Evolutionary conservation across 2,329 filamentous ascomycete species (phyloP), one percentile per base, ranked within the genome.

Genomic region (Alternaria consortialis): DNA sequence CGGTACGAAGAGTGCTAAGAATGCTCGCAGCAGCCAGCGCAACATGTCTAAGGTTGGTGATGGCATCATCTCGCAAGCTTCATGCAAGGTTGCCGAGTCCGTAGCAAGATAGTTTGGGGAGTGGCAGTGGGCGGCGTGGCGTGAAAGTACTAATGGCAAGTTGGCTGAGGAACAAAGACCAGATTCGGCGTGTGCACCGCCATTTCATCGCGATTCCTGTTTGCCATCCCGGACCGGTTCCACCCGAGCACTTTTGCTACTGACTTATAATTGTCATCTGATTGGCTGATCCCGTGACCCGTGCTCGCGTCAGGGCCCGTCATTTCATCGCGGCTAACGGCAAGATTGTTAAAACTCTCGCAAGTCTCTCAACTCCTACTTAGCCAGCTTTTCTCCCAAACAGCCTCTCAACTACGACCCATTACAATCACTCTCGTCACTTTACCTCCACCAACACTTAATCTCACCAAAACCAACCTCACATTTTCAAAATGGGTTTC

Each of bases 401-500:
- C 62, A 63, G 58, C 55, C 57, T 54, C 52, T 29, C 43, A 46
- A 58, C 58, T 65, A 64, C 64, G 63, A 60, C 23, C 32, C 34
- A 13, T 27, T 25, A 51, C 17, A n/a, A 4, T 12, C 23, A 17
- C 17, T 46, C 46, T 27, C 25, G 27, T 12, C 53, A 56, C 53
- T 39, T 36, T 32, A 36, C 40, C 46, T 56, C 31, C 12, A 39
- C 25, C 25, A 23, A 53, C 46, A 50, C 46, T 37, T 2, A 17
- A 12, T 36, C 13, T 13, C n/a, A 50, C 31, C 55, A 39, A 47
- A 54, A 59, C 55, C 67, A 53, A 52, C 40, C 40, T 32, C 40
- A 58, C 48, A 66, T 54, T 57, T 63, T 68, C 75, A 79, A 61
- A 75, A 80, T 80, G 78, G 77, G 76, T 74, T 77, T 77, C 74